A percentile compares a stretch with the other conserved stretches of the same genome.
phyloP scores from a whole-genome alignment of 2,329 filamentous ascomycete genomes.

The Colletotrichum aenigma region DNA sequence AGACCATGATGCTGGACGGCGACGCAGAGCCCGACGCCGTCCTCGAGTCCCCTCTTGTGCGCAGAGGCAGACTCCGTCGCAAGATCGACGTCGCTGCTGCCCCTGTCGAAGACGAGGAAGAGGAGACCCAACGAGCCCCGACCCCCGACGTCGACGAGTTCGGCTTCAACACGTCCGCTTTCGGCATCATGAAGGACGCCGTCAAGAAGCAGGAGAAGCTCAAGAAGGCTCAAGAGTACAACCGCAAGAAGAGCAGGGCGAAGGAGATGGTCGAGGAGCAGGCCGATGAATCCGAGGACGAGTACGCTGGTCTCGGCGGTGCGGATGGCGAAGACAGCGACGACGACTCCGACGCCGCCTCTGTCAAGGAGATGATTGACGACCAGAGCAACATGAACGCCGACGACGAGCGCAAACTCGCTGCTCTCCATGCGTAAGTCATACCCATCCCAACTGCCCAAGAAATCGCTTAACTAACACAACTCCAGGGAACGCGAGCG shows the following conservation, averaged over 20 bases:
- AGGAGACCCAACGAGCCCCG: conserved; percentile 23
- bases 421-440: conserved; percentile 89
- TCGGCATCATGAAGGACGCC: conserved; percentile 73
- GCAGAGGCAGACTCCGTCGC: conserved; percentile 60
- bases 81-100: conserved; percentile 42
- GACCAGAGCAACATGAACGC: conserved; percentile 74
- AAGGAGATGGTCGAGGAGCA: conserved; percentile 90
- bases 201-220: conserved; percentile 61
- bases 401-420: conserved; percentile 80
- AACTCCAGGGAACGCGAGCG: conserved; percentile 74
- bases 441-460: background rate
- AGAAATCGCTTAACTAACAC: background rate
- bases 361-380: conserved; percentile 88
- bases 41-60: conserved; percentile 69
- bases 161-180: conserved; percentile 56
- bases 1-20: conserved; percentile 65
- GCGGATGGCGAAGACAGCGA: conserved; percentile 85
- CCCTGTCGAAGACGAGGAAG: conserved; percentile 45
- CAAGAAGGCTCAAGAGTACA: conserved; percentile 61
- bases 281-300: conserved; percentile 96
- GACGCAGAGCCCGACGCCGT: conserved; percentile 41
- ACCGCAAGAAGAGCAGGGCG: conserved; percentile 87
- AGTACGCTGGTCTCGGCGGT: conserved; percentile 93
- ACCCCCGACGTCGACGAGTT: conserved; percentile 34
- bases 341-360: conserved; percentile 70